phyloP scores from a whole-genome alignment of 495 filamentous ascomycete genomes.

The Daldinia decipiens region DNA sequence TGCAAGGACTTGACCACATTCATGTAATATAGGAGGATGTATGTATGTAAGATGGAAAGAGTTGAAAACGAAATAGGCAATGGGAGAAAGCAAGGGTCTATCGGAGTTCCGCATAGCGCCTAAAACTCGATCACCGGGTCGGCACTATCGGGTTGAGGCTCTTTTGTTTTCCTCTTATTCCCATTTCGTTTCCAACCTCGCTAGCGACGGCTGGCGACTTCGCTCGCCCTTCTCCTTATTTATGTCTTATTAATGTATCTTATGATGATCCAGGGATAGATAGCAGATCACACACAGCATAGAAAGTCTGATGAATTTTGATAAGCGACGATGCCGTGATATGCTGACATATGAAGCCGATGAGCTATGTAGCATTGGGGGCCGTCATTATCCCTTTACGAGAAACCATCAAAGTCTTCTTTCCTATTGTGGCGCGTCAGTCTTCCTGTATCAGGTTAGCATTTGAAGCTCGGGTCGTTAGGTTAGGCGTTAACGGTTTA shows the following conservation, averaged over 20 bases:
- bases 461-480: constrained; percentile 1
- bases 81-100: neutral
- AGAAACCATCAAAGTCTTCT: neutral
- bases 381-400: neutral
- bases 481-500: neutral
- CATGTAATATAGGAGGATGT: neutral
- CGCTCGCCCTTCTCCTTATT: neutral
- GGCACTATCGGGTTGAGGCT: constrained; percentile 26
- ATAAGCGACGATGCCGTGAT: neutral
- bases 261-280: constrained; percentile 12
- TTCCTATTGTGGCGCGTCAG: neutral
- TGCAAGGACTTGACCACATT: neutral
- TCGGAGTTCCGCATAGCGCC: constrained; percentile 19
- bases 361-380: constrained; percentile 1
- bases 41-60: neutral
- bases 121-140: constrained; percentile 10
- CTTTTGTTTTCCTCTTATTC: neutral
- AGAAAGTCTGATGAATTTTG: neutral
- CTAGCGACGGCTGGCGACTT: neutral
- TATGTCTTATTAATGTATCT: constrained; percentile 24
- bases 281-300: constrained; percentile 3
- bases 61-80: constrained; percentile 1
- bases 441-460: constrained; percentile 1
- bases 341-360: constrained; percentile 1
- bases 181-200: neutral